Conservation (phyloP, 331 rosid species). For the Rosa hybrid region DNA sequence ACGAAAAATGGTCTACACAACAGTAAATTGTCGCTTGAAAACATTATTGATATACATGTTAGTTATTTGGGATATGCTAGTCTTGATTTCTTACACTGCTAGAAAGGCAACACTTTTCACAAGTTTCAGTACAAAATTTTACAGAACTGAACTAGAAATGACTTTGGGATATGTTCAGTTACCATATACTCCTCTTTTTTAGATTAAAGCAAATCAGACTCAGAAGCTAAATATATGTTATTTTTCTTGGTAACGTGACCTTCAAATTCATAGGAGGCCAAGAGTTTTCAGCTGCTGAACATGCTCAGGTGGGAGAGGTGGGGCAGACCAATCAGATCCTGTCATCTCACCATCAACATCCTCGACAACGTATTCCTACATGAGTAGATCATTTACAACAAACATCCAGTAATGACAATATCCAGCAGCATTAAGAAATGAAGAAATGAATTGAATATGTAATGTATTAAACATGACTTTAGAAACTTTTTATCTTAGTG, state of each 20-base stretch:
- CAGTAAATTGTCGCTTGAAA: conserved; percentile 2
- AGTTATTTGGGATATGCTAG: conserved; percentile 26
- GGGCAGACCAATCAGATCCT: conserved; percentile 89
- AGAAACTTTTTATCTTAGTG: neutral
- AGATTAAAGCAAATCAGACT: neutral
- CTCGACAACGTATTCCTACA: conserved; percentile 91
- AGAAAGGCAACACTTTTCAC: conserved; percentile 31
- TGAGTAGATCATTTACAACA: conserved; percentile 10
- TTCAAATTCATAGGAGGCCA: conserved; percentile 65
- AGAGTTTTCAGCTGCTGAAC: conserved; percentile 88
- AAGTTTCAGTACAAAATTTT: conserved; percentile 28
- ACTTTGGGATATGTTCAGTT: conserved; percentile 26
- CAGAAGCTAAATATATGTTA: conserved; percentile 19
- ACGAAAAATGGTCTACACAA: neutral
- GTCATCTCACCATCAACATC: conserved; percentile 94
- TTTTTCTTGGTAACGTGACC: conserved; percentile 34
- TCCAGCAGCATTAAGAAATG: neutral
- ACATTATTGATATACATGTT: conserved; percentile 28
- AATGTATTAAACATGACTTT: neutral
- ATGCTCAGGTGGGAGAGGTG: conserved; percentile 83
- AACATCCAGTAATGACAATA: neutral
- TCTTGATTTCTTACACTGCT: conserved; percentile 37
- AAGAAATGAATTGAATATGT: neutral
- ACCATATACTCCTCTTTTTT: conserved; percentile 5
- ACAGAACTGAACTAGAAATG: conserved; percentile 35